A percentile compares a stretch with the other conserved stretches of the same genome.
These are phyloP conservation scores for Neofusicoccum parvum DNA, from an alignment of 2,329 filamentous ascomycete genomes.

Conservation along the genomic window DNA sequence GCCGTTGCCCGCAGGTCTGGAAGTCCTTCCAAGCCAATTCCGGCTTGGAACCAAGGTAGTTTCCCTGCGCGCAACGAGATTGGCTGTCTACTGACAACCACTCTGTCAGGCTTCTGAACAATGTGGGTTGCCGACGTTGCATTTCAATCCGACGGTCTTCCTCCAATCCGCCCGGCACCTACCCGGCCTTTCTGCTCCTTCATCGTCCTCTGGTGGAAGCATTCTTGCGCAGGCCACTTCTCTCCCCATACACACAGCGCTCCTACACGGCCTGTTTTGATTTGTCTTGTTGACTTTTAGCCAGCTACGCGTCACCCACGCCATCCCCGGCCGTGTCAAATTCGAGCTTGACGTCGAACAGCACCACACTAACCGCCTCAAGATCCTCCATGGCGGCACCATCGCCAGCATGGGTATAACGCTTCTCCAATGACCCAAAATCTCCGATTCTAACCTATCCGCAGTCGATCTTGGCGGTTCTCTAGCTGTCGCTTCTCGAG, in stretches of 20 bases:
- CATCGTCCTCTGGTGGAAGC: no score
- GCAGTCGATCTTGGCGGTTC: slow-evolving; percentile 67
- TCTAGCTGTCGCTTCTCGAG: slow-evolving; percentile 65
- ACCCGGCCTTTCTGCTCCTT: no score
- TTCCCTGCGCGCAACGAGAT: neutral
- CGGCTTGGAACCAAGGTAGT: slow-evolving; percentile 82
- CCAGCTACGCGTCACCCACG: slow-evolving; percentile 68
- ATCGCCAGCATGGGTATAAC: slow-evolving; percentile 67
- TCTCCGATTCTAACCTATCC: neutral
- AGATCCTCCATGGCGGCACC: slow-evolving; percentile 76
- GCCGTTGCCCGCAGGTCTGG: slow-evolving; percentile 63
- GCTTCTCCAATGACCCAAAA: neutral
- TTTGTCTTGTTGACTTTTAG: neutral
- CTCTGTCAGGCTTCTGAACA: slow-evolving; percentile 43
- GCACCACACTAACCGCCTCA: slow-evolving; percentile 78
- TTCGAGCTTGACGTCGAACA: slow-evolving; percentile 76
- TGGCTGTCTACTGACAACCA: neutral
- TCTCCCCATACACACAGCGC: no score
- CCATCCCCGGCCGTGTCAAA: slow-evolving; percentile 67
- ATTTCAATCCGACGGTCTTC: neutral
- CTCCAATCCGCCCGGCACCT: no score
- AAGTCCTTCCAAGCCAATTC: slow-evolving; percentile 84
- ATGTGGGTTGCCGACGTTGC: slow-evolving; percentile 25
- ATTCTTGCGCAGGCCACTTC: no score
- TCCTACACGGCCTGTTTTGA: neutral